phyloP scores from a whole-genome alignment of 2,329 filamentous ascomycete genomes.

The Trichophyton rubrum region DNA sequence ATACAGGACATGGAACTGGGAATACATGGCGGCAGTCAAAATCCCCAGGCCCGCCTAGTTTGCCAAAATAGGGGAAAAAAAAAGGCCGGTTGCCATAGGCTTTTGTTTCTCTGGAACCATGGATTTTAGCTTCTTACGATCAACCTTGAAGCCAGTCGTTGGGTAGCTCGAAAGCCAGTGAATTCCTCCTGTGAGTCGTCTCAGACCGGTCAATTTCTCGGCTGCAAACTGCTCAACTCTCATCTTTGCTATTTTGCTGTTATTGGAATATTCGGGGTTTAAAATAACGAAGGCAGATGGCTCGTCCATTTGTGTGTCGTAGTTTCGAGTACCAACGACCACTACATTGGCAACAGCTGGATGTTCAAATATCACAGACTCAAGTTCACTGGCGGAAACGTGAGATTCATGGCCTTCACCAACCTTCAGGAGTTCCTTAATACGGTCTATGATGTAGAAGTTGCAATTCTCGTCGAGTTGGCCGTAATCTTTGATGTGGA shows the following conservation, averaged over 20 bases:
- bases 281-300: conserved; percentile 14
- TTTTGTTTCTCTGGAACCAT: not conserved
- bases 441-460: conserved; percentile 78
- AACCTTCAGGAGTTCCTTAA: conserved; percentile 49
- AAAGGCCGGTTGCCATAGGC: not conserved
- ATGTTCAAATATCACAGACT: conserved; percentile 40
- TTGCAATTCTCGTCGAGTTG: conserved; percentile 64
- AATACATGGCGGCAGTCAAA: too few species aligned
- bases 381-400: conserved; percentile 55
- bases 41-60: not conserved
- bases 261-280: conserved; percentile 9
- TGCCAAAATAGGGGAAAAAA: not conserved
- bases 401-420: conserved; percentile 54
- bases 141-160: conserved; percentile 11
- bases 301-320: conserved; percentile 45
- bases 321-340: conserved; percentile 50
- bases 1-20: too few species aligned
- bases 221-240: conserved; percentile 10
- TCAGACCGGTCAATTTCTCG: conserved; percentile 10
- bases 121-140: conserved; percentile 1
- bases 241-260: not conserved
- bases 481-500: conserved; percentile 79
- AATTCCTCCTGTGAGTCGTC: conserved; percentile 11
- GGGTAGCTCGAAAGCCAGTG: conserved; percentile 11
- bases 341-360: conserved; percentile 46